phyloP scores from a whole-genome alignment of 75 land plant genomes.

The Adiantum capillusveneris region DNA sequence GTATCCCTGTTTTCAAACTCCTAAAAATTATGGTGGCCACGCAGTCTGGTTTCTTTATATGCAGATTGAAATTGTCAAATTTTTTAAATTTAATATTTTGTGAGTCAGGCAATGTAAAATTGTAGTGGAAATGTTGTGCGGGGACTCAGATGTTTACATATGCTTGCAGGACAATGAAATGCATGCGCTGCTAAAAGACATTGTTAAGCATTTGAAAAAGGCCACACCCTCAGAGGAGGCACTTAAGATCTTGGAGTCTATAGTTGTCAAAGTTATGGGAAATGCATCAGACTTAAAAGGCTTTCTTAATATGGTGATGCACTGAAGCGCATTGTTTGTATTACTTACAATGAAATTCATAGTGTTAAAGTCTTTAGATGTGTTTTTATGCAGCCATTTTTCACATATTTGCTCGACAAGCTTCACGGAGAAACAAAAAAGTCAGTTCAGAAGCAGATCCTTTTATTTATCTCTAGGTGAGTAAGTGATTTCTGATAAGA shows the following conservation, averaged over 20 bases:
- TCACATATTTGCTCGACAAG: slow-evolving; percentile 50
- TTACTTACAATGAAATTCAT: neutral
- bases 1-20: too few species aligned
- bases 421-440: slow-evolving; percentile 47
- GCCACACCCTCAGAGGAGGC: slow-evolving; percentile 34
- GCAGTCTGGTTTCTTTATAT: too few species aligned
- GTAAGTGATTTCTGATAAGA: too few species aligned
- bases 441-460: slow-evolving; percentile 45
- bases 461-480: slow-evolving; percentile 41
- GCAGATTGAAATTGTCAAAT: too few species aligned
- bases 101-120: too few species aligned
- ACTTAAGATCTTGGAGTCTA: slow-evolving; percentile 41
- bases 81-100: too few species aligned
- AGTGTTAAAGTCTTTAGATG: neutral
- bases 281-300: slow-evolving; percentile 39
- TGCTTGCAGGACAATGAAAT: slow-evolving; percentile 42
- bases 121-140: too few species aligned
- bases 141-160: too few species aligned
- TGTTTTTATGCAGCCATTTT: slow-evolving; percentile 38
- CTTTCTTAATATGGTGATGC: slow-evolving; percentile 47
- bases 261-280: slow-evolving; percentile 43
- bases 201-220: slow-evolving; percentile 21
- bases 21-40: too few species aligned
- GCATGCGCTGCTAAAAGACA: slow-evolving; percentile 32
- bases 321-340: neutral